Base-by-base conservation (phyloP, 2,329 filamentous ascomycete species). In the Penicillium sp. region DNA sequence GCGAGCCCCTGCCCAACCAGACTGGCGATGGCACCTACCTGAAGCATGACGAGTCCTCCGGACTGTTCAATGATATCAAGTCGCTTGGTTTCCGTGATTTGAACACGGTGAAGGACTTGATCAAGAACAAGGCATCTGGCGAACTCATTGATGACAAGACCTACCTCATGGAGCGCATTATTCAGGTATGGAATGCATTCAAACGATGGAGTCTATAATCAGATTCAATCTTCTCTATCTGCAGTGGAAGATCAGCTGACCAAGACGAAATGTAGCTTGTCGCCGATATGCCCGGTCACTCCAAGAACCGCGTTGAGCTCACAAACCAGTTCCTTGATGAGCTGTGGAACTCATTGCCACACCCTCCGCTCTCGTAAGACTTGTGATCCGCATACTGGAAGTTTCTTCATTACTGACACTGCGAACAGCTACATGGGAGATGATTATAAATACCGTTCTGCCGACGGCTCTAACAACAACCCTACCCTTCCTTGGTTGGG, bases 401-500 rank as follows among this genome's bases (percentile, higher is more conserved):
- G n/a, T n/a, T n/a, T n/a, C n/a, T n/a, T n/a, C n/a, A 16, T 21
- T 31, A 10, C 54, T 67, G 48, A 67, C 29, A 26, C 24, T 13
- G 9, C 23, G 11, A 31, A 49, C 51, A 77, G 75, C 29, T 79
- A 73, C 51, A 67, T 79, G 60, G 77, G 75, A 34, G 69, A 87
- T 7, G 75, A 87, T 52, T 87, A 81, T 65, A 79, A 80, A 60
- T 92, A 90, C 65, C 82, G 89, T 13, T 81, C 81, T 48, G 82
- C 88, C 0, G 88, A 92, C 75, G 89, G 89, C 0, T 88, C 85
- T 0, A 81, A 84, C 71, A 92, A 91, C 59, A 91, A 91, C 64
- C 83, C 87, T 5, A 79, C 83, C 59, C 79, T 84, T 51, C 88
- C 88, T 0, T 77, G 80, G 62, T 74, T 91, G 13, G 89, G 87